Conservation (phyloP, 2,329 filamentous ascomycete genomes). For the Apiospora rasikravindrae region DNA sequence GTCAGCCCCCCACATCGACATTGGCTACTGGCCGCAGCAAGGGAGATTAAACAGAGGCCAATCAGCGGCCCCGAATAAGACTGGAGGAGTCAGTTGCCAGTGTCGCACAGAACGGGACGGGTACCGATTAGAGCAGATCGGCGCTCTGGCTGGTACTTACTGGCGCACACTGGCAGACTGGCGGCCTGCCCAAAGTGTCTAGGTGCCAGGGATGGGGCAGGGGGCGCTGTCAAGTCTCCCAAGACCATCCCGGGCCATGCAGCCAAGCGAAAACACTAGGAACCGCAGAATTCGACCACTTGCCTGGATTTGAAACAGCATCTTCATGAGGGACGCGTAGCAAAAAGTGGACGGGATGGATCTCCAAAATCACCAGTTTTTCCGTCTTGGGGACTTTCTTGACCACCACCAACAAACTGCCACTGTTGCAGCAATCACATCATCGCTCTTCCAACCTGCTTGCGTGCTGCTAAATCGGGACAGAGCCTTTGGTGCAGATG, state of each 20-base stretch:
- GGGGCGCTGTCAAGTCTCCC: conserved; percentile 9
- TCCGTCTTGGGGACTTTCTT: background rate
- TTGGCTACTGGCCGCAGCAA: background rate
- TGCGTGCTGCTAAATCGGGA: background rate
- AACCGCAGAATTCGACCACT: conserved; percentile 15
- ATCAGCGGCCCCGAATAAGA: background rate
- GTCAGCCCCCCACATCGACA: conserved; percentile 10
- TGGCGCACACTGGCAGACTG: background rate
- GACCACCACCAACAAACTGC: background rate
- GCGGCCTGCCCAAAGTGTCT: background rate
- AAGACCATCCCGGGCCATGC: conserved; percentile 14
- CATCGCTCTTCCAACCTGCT: background rate
- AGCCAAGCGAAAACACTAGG: conserved; percentile 20
- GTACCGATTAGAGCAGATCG: background rate
- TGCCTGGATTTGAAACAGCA: conserved; percentile 17
- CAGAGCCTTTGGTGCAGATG: background rate
- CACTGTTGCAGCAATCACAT: background rate
- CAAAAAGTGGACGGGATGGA: background rate
- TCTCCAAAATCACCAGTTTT: background rate
- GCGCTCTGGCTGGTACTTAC: background rate
- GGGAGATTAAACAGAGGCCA: conserved; percentile 5
- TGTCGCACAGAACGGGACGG: background rate
- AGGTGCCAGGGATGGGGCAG: background rate
- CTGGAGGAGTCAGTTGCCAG: conserved; percentile 7
- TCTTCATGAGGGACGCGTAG: conserved; percentile 1